These are phyloP conservation scores for Podospora appendiculata DNA, from an alignment of 495 filamentous ascomycete species.

Conservation along the genomic window DNA sequence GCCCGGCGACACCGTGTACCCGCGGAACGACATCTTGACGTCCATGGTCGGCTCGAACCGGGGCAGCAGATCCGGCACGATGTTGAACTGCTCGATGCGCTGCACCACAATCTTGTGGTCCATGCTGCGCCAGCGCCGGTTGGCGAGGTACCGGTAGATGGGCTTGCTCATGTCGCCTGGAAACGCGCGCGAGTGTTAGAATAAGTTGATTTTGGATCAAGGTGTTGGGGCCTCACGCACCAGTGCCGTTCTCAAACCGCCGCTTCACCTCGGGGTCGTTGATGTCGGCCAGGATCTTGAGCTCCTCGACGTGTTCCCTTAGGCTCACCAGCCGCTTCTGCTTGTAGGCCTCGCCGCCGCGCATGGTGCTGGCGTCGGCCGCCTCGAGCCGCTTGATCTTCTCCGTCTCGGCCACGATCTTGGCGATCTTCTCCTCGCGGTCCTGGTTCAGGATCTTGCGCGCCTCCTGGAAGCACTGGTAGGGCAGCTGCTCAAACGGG, in stretches of 20 bases:
- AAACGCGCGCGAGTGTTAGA: background rate
- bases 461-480: constrained; percentile 96
- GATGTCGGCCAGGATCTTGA: constrained; percentile 88
- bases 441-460: constrained; percentile 74
- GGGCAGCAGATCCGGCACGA: constrained; percentile 90
- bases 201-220: background rate
- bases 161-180: constrained; percentile 92
- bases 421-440: constrained; percentile 67
- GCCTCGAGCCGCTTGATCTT: constrained; percentile 53
- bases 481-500: constrained; percentile 88
- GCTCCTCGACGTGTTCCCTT: constrained; percentile 62
- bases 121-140: constrained; percentile 69
- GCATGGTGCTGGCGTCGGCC: constrained; percentile 46
- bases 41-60: constrained; percentile 71
- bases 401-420: constrained; percentile 52
- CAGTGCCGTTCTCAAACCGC: constrained; percentile 84
- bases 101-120: constrained; percentile 75
- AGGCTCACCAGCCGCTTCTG: constrained; percentile 62
- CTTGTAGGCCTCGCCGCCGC: constrained; percentile 52
- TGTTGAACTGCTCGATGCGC: constrained; percentile 78
- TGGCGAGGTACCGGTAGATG: constrained; percentile 85
- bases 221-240: constrained; percentile 39
- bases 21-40: constrained; percentile 69
- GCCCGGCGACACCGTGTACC: constrained; percentile 61
- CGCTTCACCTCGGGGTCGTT: constrained; percentile 95